These are phyloP conservation scores for Anethum foeniculum DNA, from an alignment of 140 eudicot genomes.

Conservation along the genomic window DNA sequence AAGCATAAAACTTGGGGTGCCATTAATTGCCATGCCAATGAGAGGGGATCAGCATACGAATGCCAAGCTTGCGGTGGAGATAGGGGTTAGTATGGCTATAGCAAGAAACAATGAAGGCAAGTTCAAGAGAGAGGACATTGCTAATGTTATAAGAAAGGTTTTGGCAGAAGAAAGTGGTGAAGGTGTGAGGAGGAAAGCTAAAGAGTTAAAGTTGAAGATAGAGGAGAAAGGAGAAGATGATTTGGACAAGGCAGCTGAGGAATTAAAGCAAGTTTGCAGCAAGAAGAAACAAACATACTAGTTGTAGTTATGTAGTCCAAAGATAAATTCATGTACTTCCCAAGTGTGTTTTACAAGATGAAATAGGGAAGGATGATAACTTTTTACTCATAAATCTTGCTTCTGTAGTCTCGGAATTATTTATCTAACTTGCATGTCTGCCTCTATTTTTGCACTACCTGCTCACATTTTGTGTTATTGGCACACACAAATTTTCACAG, in stretches of 20 bases:
- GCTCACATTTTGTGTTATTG: too few relatives aligned
- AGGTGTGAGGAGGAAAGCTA: slow-evolving; percentile 1
- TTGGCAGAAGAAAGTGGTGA: slow-evolving; percentile 13
- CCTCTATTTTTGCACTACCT: too few relatives aligned
- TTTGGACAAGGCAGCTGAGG: slow-evolving; percentile 1
- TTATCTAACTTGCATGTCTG: neutral
- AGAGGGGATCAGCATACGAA: slow-evolving; percentile 24
- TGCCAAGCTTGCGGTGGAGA: slow-evolving; percentile 18
- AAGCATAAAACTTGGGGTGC: slow-evolving; percentile 21
- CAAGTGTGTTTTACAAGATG: too few relatives aligned
- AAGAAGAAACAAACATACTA: neutral
- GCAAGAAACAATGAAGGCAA: slow-evolving; percentile 11
- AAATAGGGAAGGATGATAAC: neutral
- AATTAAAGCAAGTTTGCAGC: neutral
- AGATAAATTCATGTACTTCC: too few relatives aligned
- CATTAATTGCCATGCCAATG: slow-evolving; percentile 28
- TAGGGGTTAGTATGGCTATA: slow-evolving; percentile 21
- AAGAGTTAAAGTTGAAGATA: neutral
- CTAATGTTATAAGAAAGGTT: slow-evolving; percentile 9
- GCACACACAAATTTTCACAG: too few relatives aligned
- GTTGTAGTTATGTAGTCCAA: neutral
- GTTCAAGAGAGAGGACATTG: slow-evolving; percentile 12
- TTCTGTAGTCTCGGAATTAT: neutral
- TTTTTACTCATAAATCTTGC: too few relatives aligned
- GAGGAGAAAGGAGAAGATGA: slow-evolving; percentile 2